A percentile compares a stretch with the other conserved stretches of the same genome.
phyloP scores from a whole-genome alignment of 805 yeast genomes.

The Candida boleticola region DNA sequence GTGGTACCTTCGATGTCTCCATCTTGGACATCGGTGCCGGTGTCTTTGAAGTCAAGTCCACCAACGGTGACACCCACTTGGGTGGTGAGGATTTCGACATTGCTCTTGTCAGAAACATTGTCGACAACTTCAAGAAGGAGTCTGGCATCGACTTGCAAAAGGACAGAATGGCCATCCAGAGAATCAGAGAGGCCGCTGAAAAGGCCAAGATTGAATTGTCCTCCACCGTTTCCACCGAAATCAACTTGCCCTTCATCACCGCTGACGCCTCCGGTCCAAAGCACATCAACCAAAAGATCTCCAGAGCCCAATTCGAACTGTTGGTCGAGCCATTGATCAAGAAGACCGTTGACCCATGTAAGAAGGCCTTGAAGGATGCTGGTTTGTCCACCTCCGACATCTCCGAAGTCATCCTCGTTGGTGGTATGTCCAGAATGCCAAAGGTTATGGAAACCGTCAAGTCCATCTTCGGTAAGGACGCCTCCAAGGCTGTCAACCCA shows the following conservation, averaged over 20 bases:
- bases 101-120: conserved; percentile 77
- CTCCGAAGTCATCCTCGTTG: conserved; percentile 80
- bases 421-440: conserved; percentile 94
- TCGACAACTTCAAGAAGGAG: conserved; percentile 75
- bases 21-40: conserved; percentile 96
- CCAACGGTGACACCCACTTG: conserved; percentile 93
- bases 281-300: conserved; percentile 68
- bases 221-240: conserved; percentile 66
- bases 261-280: conserved; percentile 83
- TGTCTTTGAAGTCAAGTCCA: conserved; percentile 95
- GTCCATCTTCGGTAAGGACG: conserved; percentile 74
- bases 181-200: conserved; percentile 86
- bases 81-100: conserved; percentile 95
- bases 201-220: conserved; percentile 87
- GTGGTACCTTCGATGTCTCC: conserved; percentile 98
- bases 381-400: conserved; percentile 61
- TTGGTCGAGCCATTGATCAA: conserved; percentile 68
- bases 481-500: conserved; percentile 91
- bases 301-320: conserved; percentile 66
- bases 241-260: conserved; percentile 82
- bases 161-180: conserved; percentile 78
- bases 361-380: conserved; percentile 82
- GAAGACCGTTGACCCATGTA: conserved; percentile 72
- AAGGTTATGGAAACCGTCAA: conserved; percentile 78
- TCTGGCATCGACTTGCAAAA: conserved; percentile 60